A percentile compares a stretch with the other conserved stretches of the same genome.
These are phyloP conservation scores for Ananas comosus DNA, from an alignment of 176 grass and related monocot species.

Conservation along the genomic window DNA sequence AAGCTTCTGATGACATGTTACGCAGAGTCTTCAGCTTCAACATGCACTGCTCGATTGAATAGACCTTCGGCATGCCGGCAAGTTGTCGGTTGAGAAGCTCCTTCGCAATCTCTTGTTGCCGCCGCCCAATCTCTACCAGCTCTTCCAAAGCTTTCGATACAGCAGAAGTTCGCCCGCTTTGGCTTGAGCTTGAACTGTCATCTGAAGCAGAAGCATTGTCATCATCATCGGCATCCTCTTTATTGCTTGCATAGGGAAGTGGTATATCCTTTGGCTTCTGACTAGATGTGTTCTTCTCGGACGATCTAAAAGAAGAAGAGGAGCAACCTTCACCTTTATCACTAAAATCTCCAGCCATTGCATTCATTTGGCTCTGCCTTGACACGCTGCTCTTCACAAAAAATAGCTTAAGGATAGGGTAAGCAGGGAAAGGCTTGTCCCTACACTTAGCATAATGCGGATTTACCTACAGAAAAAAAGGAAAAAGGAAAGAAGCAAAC, in stretches of 20 bases:
- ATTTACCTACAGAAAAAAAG: conserved; percentile 22
- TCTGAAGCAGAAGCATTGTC: conserved; percentile 4
- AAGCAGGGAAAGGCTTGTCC: conserved; percentile 24
- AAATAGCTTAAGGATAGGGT: conserved; percentile 27
- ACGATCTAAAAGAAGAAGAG: conserved; percentile 16
- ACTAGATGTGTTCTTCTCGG: conserved; percentile 20
- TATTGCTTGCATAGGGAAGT: conserved; percentile 3
- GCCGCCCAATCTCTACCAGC: conserved; percentile 14
- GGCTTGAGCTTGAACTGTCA: conserved; percentile 16
- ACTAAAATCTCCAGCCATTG: conserved; percentile 29
- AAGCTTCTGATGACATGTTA: conserved; percentile 19
- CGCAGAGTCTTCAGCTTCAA: conserved; percentile 22
- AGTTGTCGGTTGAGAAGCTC: conserved; percentile 17
- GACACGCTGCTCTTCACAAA: conserved; percentile 11
- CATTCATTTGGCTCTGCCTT: conserved; percentile 19
- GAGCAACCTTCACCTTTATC: conserved; percentile 20
- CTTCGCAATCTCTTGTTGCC: conserved; percentile 19
- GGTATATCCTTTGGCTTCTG: conserved; percentile 11
- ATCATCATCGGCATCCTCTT: conserved; percentile 8
- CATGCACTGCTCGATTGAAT: conserved; percentile 26
- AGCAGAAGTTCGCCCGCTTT: conserved; percentile 9
- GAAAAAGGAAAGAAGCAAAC: conserved; percentile 4
- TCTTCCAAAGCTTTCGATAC: conserved; percentile 28
- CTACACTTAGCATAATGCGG: conserved; percentile 26
- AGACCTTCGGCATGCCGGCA: conserved; percentile 5